Evolutionary conservation across 139 green algal species (phyloP), one percentile per base, ranked within the genome.

Genomic region (Yamagishiella unicocca): DNA sequence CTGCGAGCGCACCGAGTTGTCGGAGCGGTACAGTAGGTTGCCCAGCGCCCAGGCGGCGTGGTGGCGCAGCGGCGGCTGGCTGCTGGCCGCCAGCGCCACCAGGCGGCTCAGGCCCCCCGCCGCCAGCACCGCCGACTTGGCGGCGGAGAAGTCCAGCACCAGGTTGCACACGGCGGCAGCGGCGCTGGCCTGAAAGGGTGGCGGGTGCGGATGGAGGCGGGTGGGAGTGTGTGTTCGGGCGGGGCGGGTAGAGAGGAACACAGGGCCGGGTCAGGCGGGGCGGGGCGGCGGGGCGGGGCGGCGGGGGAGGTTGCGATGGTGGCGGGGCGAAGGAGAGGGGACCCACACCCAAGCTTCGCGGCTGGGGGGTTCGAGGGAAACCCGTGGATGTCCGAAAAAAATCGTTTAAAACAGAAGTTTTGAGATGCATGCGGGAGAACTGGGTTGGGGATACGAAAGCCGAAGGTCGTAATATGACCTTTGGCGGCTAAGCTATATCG

Each of bases 101-200:
- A 98, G 91, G 33, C 66, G 66, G 2, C 37, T 6, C 53, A 87
- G 53, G 24, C 77, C 85, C 54, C 73, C 74, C 17, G 83, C 82
- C 14, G 83, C 37, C 45, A 98, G 89, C 67, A 97, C 81, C 19
- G 82, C 62, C 2, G 91, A 88, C 85, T 98, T 97, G n/a, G 94
- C 90, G 6, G 78, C 46, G 17, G 81, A 93, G 81, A 97, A 96
- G 35, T 97, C 95, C 14, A 98, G 89, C 31, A 97, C 91, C 50
- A 98, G 89, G 90, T 98, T 98, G 92, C 95, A 97, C 9, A 98
- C 33, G 2, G 96, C 90, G 53, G 88, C 92, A 1, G 94, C 89
- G 42, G 94, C 94, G 35, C 89, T 90, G 19, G 85, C 83, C 93
- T 96, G 91, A 25, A n/a, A 58, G 14, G 17, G 70, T 1, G 2